Evolutionary conservation across 345 rosid species (phyloP), one percentile per base, ranked within the genome.

Genomic region (Angophora floribunda): DNA sequence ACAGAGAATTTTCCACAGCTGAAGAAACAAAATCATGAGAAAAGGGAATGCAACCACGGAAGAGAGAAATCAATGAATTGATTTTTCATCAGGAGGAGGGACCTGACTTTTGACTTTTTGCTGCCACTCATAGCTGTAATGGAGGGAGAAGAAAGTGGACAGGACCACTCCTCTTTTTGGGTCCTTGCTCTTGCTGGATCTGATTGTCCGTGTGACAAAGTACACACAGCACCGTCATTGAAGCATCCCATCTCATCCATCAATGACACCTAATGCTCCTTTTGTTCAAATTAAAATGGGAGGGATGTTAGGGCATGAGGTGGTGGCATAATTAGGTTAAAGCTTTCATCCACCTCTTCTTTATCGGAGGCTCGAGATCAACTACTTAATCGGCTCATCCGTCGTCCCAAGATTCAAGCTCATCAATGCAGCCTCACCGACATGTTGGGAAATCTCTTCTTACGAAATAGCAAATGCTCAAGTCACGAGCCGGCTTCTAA

Each of bases 1-100:
- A 14, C 1, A 6, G 1, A n/a, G 36, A 63, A 63, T n/a, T 63
- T 28, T 63, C 19, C 6, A 0, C 75, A 0, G 0, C 3, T 0
- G 75, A 13, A 13, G n/a, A 63, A n/a, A n/a, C 75, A n/a, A n/a
- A 2, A 0, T n/a, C 3, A n/a, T 14, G 75, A 63, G 6, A 63
- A 63, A 32, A 63, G 36, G 75, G 30, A 63, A n/a, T 63, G 36
- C 75, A n/a, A 63, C 75, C n/a, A 6, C n/a, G 75, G 75, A n/a
- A n/a, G 75, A n/a, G 0, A n/a, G 70, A 13, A 13, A n/a, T n/a
- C 41, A 7, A 2, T n/a, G 41, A 63, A n/a, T 63, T 19, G 82
- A 75, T 9, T 75, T 22, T 3, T 36, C 82, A 3, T 47, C 45
- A 75, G 82, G 82, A 75, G 49, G 26, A 9, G 26, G 49, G 82